Base-by-base conservation (phyloP, 495 filamentous ascomycete genomes). In the Chaetomium cochliodes region DNA sequence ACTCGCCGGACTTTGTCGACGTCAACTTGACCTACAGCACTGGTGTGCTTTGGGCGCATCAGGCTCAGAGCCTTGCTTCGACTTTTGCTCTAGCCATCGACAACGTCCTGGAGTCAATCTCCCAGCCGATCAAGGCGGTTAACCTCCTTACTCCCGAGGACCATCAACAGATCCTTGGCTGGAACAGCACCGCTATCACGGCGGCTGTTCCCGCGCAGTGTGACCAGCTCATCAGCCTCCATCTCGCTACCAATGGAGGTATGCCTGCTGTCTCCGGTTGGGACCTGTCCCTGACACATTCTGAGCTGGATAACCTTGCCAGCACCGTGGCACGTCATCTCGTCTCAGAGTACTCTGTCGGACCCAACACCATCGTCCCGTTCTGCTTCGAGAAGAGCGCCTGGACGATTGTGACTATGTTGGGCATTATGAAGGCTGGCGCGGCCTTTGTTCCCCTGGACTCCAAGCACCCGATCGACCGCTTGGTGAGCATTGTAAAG, bases 381-480 rank as follows among this genome's bases (percentile, higher is more conserved):
- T 66, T 86, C 30, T 79, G 75, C 62, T 70, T 84, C 7, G 79
- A 84, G 58, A 85, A 84, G 69, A 82, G 80, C 7, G 61, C 70
- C 22, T 75, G 72, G 73, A 70, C 74, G 23, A 62, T 79, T 22
- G 76, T 84, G 15, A 72, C 79, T 1, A 73, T 79, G 23, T 62
- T 85, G 15, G 82, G 72, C 5, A 70, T 83, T 16, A 60, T 83
- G 50, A 79, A 77, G 44, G 74, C 81, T 8, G 82, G 82, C 12
- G 80, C 69, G 2, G 75, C 65, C 22, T 77, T 74, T 65, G 84
- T 87, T 18, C 82, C 84, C 4, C 70, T 88, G 23, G 84, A 87
- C 42, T 81, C 86, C 12, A 74, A 74, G 6, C 84, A 88, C 62
- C 86, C 9, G 0, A 20, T 46, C 13, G 60, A 63, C 33, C 49